Evolutionary conservation across 1,284 basidiomycete genomes (phyloP).

Genomic region (Apiotrichum porosum): DNA sequence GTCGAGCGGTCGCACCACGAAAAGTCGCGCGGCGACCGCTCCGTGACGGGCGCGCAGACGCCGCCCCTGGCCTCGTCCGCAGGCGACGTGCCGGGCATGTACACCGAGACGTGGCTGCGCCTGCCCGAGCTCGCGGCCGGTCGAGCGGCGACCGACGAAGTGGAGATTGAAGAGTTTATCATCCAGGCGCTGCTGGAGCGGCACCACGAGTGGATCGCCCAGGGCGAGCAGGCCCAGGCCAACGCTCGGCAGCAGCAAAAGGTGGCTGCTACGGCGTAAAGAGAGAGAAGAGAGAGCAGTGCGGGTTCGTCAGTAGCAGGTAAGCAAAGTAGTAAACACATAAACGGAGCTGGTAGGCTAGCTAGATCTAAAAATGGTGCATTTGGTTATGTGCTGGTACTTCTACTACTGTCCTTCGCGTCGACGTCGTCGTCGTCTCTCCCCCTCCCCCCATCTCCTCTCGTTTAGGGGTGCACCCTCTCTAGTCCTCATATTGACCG

Average conservation of each 20-base stretch:
- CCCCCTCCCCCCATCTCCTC: no score
- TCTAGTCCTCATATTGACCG: constrained; percentile 27
- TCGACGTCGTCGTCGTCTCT: no score
- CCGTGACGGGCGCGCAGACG: constrained; percentile 7
- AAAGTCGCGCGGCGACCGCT: constrained; percentile 4
- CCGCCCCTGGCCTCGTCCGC: constrained; percentile 32
- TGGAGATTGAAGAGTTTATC: constrained; percentile 88
- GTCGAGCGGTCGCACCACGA: constrained; percentile 51
- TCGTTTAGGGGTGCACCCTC: not conserved
- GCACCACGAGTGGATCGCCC: constrained; percentile 64
- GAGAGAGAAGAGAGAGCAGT: not conserved
- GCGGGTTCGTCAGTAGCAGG: no score
- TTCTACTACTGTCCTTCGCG: no score
- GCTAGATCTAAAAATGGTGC: no score
- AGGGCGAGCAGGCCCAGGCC: not conserved
- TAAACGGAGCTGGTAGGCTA: no score
- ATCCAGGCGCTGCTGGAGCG: constrained; percentile 66
- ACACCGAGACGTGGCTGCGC: constrained; percentile 67
- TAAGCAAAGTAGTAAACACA: not conserved
- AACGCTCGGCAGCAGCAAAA: not conserved
- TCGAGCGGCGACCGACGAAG: constrained; percentile 35
- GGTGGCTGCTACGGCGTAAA: no score
- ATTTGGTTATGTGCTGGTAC: no score
- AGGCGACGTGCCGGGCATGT: constrained; percentile 32
- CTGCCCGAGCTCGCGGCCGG: constrained; percentile 54